Base-by-base conservation (phyloP, 2,329 filamentous ascomycete genomes). In the Colletotrichum sp. region DNA sequence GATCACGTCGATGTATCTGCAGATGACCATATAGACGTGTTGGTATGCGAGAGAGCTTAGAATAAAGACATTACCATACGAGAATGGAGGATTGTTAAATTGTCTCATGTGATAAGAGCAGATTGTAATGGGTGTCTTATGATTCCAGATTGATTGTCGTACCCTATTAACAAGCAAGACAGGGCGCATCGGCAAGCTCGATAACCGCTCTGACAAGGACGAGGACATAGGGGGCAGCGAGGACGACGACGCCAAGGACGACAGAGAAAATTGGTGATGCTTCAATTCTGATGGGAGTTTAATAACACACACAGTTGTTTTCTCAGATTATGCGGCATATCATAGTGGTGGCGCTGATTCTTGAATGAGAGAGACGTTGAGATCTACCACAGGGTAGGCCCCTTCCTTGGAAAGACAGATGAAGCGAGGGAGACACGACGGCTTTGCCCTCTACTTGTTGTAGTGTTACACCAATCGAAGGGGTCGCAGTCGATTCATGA, bases 221-320 rank as follows among this genome's bases (percentile, higher is more conserved):
- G 16, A 44, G 0, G 36, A n/a, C 0, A 3, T 2, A 18, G 0
- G 16, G 5, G 16, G 36, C 36, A 10, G 1, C 16, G 16, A 44
- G 36, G 36, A 18, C 36, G 36, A 44, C 16, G 0, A 18, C 8
- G 16, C 0, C 5, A 44, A 44, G 36, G 8, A n/a, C 16, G 16
- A n/a, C 7, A 44, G 36, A 1, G 16, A 44, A n/a, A 1, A 18
- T 44, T 18, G 2, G 36, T 0, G 36, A n/a, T 44, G 36, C 8
- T 39, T 16, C 28, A 28, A 28, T 28, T 28, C 28, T 28, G 28
- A 28, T 28, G 7, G 28, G 28, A 28, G 28, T 28, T 28, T 28
- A 28, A 28, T 28, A 28, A 28, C 26, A 28, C 26, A 28, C 26
- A 28, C 26, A 28, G 26, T 28, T 28, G 26, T 28, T 28, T 28